Base-by-base conservation (phyloP, 176 grass and related monocot genomes). In the Oryza nivara region DNA sequence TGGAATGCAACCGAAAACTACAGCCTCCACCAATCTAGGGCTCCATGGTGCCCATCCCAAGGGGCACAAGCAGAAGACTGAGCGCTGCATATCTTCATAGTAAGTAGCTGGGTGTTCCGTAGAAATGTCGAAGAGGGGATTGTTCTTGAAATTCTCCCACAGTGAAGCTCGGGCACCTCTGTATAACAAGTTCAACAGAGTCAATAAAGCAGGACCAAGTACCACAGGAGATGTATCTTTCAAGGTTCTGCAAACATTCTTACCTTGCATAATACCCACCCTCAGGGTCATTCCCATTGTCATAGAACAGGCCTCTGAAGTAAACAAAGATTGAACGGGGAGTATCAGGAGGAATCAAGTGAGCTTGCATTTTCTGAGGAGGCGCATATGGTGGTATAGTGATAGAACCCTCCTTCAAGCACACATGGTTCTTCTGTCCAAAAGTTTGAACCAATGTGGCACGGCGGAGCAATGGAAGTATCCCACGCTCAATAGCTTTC, bases 71-170 rank as follows among this genome's bases (percentile, higher is more conserved):
- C 94, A 97, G 82, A 97, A 97, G 47, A 97, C 91, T 11, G 94
- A 65, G 0, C 94, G 85, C 52, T 97, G 94, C 91, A 97, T 97
- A 78, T 97, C 94, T 92, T 97, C 94, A 16, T 97, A 97, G 66
- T 97, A 97, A 46, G 91, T 97, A 4, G 76, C 65, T 63, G 94
- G 91, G 68, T 97, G 94, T 70, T 97, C 91, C 0, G 91, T 92
- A 28, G 94, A 97, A 51, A 97, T 97, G 83, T 97, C 94, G 26
- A 97, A 97, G 15, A 97, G 91, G 58, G 94, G 89, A 67, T 97
- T 97, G 89, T 97, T 97, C 89, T 93, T 97, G 70, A 97, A 97
- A 80, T 97, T 97, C 78, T 97, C 94, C 94, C 94, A 93, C 16
- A 93, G 70, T 70, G 94, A 93, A 41, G 91, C 94, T 76, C 89